Evolutionary conservation across 345 rosid genomes (phyloP).

Genomic region (Arabidopsis arenosa): DNA sequence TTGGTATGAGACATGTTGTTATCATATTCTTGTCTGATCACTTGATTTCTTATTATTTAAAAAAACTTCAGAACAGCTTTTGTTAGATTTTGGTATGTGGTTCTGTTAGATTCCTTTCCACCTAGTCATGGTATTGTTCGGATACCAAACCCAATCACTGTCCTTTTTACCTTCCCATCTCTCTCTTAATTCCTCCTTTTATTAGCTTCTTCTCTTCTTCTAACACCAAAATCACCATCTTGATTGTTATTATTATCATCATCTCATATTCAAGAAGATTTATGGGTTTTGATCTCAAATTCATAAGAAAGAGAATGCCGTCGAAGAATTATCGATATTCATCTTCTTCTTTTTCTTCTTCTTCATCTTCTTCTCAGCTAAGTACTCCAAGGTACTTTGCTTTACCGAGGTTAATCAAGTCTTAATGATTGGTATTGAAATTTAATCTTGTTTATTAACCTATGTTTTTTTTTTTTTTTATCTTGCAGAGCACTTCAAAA

Average conservation of each 20-base stretch:
- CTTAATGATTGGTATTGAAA: neutral
- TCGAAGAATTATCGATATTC: constrained; percentile 30
- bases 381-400: constrained; percentile 49
- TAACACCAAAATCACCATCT: neutral
- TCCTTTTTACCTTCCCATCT: constrained; percentile 33
- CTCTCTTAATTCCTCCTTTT: neutral
- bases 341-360: constrained; percentile 49
- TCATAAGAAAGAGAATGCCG: constrained; percentile 12
- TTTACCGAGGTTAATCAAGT: neutral
- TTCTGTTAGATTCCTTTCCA: constrained; percentile 39
- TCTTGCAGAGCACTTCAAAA: constrained; percentile 49
- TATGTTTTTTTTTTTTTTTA: neutral
- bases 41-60: neutral
- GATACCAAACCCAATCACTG: constrained; percentile 45
- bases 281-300: neutral
- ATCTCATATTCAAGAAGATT: constrained; percentile 7
- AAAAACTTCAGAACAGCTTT: constrained; percentile 26
- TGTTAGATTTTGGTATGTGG: constrained; percentile 33
- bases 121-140: constrained; percentile 15
- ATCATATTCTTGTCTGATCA: neutral
- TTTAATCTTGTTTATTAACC: neutral
- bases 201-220: constrained; percentile 12
- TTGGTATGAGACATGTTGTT: constrained; percentile 5
- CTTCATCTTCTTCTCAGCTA: constrained; percentile 50
- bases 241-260: neutral